Percentiles rank a stretch among this genome's conserved stretches.
phyloP scores from a whole-genome alignment of 2,329 filamentous ascomycete genomes.

The Truncatella angustata region DNA sequence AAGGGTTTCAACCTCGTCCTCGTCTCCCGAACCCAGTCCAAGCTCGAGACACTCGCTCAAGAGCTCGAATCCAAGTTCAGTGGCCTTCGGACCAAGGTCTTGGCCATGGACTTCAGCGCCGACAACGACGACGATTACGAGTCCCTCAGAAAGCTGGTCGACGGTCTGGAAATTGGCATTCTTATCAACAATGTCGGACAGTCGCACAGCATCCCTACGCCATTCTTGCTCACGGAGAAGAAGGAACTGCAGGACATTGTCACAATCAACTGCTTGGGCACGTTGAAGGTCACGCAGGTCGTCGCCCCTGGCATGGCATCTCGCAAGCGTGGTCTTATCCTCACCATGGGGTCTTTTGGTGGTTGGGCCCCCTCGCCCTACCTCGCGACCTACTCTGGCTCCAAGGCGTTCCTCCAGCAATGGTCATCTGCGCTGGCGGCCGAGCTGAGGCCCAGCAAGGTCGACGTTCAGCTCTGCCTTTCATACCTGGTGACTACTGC shows the following conservation, averaged over 20 bases:
- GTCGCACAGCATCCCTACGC: constrained; percentile 88
- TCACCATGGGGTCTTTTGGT: constrained; percentile 97
- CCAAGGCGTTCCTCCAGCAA: constrained; percentile 96
- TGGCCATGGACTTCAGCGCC: constrained; percentile 89
- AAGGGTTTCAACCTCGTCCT: constrained; percentile 95
- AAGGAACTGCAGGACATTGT: constrained; percentile 87
- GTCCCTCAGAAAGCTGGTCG: constrained; percentile 64
- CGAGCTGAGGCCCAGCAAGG: constrained; percentile 76
- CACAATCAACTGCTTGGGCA: constrained; percentile 91
- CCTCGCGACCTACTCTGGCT: constrained; percentile 93
- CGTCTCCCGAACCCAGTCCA: constrained; percentile 91
- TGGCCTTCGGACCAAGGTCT: constrained; percentile 68
- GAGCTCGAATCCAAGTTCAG: constrained; percentile 73
- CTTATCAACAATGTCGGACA: constrained; percentile 96
- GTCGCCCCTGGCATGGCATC: constrained; percentile 81
- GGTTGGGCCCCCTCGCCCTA: constrained; percentile 90
- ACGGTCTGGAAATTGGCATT: constrained; percentile 77
- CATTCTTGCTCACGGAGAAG: constrained; percentile 76
- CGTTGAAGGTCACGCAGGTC: constrained; percentile 82
- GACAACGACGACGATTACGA: constrained; percentile 80
- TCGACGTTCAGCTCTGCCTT: constrained; percentile 88
- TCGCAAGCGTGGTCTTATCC: constrained; percentile 81
- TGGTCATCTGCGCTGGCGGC: constrained; percentile 86
- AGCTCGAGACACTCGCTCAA: constrained; percentile 73
- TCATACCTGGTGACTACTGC: constrained; percentile 92